Base-by-base conservation (phyloP, 2,329 filamentous ascomycete species). In the Aspergillus persii region DNA sequence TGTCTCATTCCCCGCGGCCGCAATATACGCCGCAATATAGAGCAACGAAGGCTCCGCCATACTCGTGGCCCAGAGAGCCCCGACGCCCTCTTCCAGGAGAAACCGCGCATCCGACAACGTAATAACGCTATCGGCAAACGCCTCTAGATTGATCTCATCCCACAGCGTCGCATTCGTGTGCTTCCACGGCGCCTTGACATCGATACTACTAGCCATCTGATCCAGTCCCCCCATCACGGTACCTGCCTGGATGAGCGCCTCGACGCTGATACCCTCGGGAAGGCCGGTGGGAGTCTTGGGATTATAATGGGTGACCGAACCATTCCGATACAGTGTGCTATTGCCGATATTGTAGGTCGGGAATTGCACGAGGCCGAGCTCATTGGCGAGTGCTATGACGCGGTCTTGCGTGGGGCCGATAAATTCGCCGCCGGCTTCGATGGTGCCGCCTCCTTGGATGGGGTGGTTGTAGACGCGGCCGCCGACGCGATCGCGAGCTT, bases 341-440 rank as follows among this genome's bases (percentile, higher is more conserved):
- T 41, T 41, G 1, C 36, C 36, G 4, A 41, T 12, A 41, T 41
- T 41, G 12, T 41, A 41, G 36, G 36, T 41, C 15, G 36, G 36
- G 15, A 41, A 41, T 15, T 15, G 12, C 3, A 15, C 15, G 3
- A 41, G 36, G 2, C 36, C 36, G 4, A 41, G 36, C 0, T 41
- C 12, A 15, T 41, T 15, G 15, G 36, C 36, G 36, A 41, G 36
- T 15, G 36, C 36, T 4, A 41, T 4, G 4, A 41, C 36, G 36
- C 36, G 36, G 36, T 41, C 36, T n/a, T 41, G 36, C n/a, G 36
- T 41, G 2, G 36, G 36, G 4, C 36, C 68, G 2, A 71, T 56
- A 9, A 68, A 72, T 7, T 62, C 66, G 8, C 63, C 70, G 6
- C 69, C 70, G 8, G 68, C 58, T 36, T 72, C 70, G n/a, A 61